Base-by-base conservation (phyloP, 2,329 filamentous ascomycete genomes). In the Colletotrichum brevisporum region DNA sequence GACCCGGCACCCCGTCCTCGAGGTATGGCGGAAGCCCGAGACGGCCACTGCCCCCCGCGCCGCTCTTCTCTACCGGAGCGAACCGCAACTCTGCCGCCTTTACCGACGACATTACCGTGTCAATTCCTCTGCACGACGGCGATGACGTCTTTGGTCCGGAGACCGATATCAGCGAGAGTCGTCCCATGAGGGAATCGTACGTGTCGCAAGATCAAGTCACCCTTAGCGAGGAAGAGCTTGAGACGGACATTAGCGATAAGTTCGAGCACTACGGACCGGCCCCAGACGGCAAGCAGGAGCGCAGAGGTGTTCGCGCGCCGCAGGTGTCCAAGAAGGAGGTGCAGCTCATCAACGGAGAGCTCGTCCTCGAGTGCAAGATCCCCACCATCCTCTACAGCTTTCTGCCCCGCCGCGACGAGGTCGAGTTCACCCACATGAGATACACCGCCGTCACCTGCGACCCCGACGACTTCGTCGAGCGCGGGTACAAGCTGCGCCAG, bases 401-500 rank as follows among this genome's bases (percentile, higher is more conserved):
- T 82, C 83, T 99, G 71, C 97, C 97, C 0, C 90, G 95, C 16
- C 90, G 95, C 69, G 94, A 98, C 77, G 95, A 97, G 79, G 87
- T 95, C 71, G 96, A 99, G 78, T 99, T 99, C 79, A 99, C 96
- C 0, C 95, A 98, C 78, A 98, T 98, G 95, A 91, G 96, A 62
- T 99, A 99, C 79, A 98, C 95, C 0, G 96, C 96, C 10, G 96
- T 97, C n/a, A 99, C 96, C 2, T 98, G 94, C 80, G 95, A 98
- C 77, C 97, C 95, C 0, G 95, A 98, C 79, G 94, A 98, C 78
- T 98, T 97, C 75, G 92, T 94, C 3, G 87, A 91, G 8, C 89
- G 91, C 71, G 95, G 95, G 1, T 99, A 98, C 84, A 96, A 97
- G 77, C 83, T 99, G 75, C 92, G 96, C 62, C 96, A 98, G 80